These are phyloP conservation scores for Myrica gale DNA, from an alignment of 306 rosid genomes.

Conservation along the genomic window DNA sequence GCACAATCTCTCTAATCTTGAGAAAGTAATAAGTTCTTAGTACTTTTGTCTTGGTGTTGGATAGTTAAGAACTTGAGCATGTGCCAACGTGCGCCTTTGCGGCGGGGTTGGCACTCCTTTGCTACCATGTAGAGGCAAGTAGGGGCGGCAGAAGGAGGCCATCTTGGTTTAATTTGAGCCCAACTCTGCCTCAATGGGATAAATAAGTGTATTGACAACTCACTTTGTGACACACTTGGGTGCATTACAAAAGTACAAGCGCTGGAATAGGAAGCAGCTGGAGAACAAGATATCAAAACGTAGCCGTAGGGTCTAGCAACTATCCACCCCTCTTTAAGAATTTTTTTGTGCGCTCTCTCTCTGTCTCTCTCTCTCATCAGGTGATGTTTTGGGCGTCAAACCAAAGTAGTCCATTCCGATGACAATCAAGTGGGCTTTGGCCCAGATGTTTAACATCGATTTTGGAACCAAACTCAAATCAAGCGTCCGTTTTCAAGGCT, in stretches of 20 bases:
- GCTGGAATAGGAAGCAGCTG: too few relatives aligned
- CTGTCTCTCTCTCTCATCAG: too few relatives aligned
- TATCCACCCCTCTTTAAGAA: too few relatives aligned
- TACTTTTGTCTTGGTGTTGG: slow-evolving; percentile 20
- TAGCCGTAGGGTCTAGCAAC: too few relatives aligned
- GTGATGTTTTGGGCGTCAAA: neutral
- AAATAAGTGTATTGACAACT: too few relatives aligned
- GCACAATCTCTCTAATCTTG: slow-evolving; percentile 28
- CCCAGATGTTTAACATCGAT: neutral
- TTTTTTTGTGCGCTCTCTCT: too few relatives aligned
- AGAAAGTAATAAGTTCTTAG: slow-evolving; percentile 14
- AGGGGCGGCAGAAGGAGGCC: neutral
- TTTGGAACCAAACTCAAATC: neutral
- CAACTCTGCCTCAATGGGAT: neutral
- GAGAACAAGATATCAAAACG: too few relatives aligned
- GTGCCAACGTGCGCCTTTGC: slow-evolving; percentile 24
- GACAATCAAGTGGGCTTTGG: neutral
- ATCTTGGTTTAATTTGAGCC: neutral
- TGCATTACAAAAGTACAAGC: too few relatives aligned
- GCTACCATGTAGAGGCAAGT: neutral
- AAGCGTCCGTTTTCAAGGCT: neutral
- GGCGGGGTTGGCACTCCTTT: slow-evolving; percentile 23
- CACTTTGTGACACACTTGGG: neutral
- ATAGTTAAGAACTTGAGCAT: slow-evolving; percentile 12
- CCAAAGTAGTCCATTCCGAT: neutral